A percentile compares a stretch with the other conserved stretches of the same genome.
These are phyloP conservation scores for Saccharomyces hybrid DNA, from an alignment of 1,139 yeast genomes.

Conservation along the genomic window DNA sequence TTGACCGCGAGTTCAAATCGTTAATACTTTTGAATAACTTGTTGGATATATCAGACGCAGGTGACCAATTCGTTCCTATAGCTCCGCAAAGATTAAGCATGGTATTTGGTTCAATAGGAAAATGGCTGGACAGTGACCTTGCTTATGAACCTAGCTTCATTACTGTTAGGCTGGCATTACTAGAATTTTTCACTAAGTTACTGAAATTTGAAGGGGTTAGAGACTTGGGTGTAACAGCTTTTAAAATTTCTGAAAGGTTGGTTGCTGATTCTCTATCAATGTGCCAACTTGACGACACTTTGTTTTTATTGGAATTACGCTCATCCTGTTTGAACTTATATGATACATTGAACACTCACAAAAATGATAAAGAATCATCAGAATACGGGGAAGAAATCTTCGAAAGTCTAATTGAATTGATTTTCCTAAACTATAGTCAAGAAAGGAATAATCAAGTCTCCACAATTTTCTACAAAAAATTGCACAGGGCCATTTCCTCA, in stretches of 20 bases:
- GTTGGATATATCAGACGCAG: constrained; percentile 24
- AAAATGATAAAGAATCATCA: constrained; percentile 4
- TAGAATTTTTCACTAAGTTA: constrained; percentile 39
- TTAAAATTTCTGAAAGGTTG: constrained; percentile 29
- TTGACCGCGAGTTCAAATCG: constrained; percentile 39
- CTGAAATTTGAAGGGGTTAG: constrained; percentile 15
- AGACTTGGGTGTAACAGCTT: constrained; percentile 6
- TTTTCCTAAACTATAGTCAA: constrained; percentile 15
- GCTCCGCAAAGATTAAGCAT: constrained; percentile 55
- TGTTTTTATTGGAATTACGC: constrained; percentile 37
- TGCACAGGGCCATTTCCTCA: constrained; percentile 15
- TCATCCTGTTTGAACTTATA: constrained; percentile 17
- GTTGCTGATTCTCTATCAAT: constrained; percentile 47
- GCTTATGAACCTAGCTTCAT: constrained; percentile 53
- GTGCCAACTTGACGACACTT: constrained; percentile 37
- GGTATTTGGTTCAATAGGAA: constrained; percentile 48
- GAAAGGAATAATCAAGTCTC: constrained; percentile 24
- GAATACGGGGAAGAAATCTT: constrained; percentile 19
- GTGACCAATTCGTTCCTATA: constrained; percentile 33
- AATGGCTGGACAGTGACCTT: constrained; percentile 55
- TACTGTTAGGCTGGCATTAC: constrained; percentile 44
- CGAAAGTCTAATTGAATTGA: constrained; percentile 18
- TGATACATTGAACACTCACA: constrained; percentile 41
- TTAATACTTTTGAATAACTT: constrained; percentile 46
- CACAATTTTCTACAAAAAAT: constrained; percentile 18